These are phyloP conservation scores for Barnettozyma hawaiiensis DNA, from an alignment of 1,139 yeast genomes.

Conservation along the genomic window DNA sequence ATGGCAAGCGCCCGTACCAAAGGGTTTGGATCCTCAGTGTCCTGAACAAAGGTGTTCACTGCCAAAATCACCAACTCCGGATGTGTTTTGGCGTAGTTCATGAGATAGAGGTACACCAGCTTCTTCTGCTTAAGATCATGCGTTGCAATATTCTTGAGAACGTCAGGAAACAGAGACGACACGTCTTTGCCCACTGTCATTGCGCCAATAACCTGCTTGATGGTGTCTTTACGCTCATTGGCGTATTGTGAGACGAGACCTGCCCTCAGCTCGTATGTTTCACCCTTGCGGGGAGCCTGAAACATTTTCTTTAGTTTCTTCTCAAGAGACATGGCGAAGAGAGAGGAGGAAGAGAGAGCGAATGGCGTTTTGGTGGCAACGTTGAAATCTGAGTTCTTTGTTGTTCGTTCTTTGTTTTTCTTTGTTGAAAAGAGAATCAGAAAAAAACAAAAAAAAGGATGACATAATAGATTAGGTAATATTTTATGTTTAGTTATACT, in stretches of 20 bases:
- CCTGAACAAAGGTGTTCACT: slow-evolving; percentile 94
- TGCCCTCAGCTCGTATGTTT: slow-evolving; percentile 79
- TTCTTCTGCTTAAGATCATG: slow-evolving; percentile 96
- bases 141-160: slow-evolving; percentile 92
- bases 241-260: slow-evolving; percentile 96
- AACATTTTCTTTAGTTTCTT: slow-evolving; percentile 48
- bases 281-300: slow-evolving; percentile 64
- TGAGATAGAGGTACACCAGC: slow-evolving; percentile 85
- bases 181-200: slow-evolving; percentile 99
- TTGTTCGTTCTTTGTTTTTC: background rate
- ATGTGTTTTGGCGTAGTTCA: slow-evolving; percentile 95
- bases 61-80: slow-evolving; percentile 96
- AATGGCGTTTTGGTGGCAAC: too few species aligned
- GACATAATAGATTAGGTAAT: background rate
- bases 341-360: too few species aligned
- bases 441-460: background rate
- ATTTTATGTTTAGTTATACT: too few species aligned
- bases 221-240: slow-evolving; percentile 90
- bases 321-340: slow-evolving; percentile 36
- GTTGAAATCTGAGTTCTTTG: background rate
- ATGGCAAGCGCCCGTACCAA: slow-evolving; percentile 93
- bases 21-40: slow-evolving; percentile 96
- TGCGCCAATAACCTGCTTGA: slow-evolving; percentile 93
- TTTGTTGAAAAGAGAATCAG: too few species aligned
- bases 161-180: slow-evolving; percentile 90